These are phyloP conservation scores for Cyanidioschyzon merolae DNA, from an alignment of 23 red algal genomes.

Conservation along the genomic window DNA sequence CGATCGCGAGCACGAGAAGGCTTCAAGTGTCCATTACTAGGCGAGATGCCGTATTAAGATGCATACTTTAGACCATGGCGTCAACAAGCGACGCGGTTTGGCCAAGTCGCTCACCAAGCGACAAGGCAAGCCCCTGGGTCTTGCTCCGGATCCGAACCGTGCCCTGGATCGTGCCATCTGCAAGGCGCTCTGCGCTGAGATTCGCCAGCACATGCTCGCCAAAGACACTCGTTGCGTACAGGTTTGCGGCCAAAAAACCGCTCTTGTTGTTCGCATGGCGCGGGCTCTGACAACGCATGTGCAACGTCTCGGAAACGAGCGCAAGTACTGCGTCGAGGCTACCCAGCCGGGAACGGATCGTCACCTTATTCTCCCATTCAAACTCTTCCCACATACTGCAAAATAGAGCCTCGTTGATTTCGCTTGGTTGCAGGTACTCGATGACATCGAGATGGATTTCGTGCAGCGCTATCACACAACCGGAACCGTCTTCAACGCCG, in stretches of 20 bases:
- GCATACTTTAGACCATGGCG: not conserved
- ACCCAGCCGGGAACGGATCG: constrained; percentile 40
- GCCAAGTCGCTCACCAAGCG: constrained; percentile 49
- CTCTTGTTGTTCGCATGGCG: constrained; percentile 62
- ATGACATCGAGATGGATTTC: constrained; percentile 98
- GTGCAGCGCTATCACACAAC: constrained; percentile 76
- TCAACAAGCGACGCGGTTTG: not conserved
- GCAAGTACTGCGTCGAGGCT: constrained; percentile 53
- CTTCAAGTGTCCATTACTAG: too few relatives aligned
- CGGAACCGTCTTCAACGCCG: constrained; percentile 8
- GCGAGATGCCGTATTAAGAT: too few relatives aligned
- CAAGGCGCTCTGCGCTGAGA: constrained; percentile 49
- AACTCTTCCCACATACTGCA: constrained; percentile 94
- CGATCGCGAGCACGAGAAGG: too few relatives aligned
- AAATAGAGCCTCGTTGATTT: constrained; percentile 68
- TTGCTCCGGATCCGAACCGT: constrained; percentile 93
- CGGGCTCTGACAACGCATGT: constrained; percentile 88
- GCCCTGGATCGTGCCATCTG: constrained; percentile 59
- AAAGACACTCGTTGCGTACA: constrained; percentile 84
- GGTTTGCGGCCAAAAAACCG: constrained; percentile 85
- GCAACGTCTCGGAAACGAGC: constrained; percentile 64
- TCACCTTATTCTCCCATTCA: constrained; percentile 99
- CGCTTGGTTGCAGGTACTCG: constrained; percentile 87
- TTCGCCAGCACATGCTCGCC: constrained; percentile 94
- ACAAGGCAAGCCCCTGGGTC: constrained; percentile 91